Evolutionary conservation across 129 eudicot genomes (phyloP), one percentile per base, ranked within the genome.

Genomic region (Lonicera japonica): DNA sequence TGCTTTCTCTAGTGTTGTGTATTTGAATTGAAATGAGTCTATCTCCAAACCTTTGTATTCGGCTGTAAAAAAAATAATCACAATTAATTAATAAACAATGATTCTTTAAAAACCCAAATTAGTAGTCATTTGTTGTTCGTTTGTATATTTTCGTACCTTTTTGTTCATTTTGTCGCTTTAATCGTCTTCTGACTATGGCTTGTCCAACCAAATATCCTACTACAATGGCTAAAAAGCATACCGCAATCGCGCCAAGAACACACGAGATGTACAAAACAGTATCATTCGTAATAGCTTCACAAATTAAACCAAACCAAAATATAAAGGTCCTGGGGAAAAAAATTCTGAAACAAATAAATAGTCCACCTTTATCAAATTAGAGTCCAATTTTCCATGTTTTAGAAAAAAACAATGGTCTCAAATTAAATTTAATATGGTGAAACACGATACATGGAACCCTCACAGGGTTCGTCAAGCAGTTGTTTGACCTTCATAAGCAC

Each of bases 151-250:
- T 16, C 5, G 17, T 47, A 64, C 69, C 69, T 15, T 62, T 64
- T 23, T 13, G 46, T 50, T 50, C 13, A 10, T 23, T 25, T 0
- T 16, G 47, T 23, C 39, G 69, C 7, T 25, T 34, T 18, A 34
- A 17, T 51, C 45, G 39, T 18, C 47, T 64, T 6, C 25, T 34
- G 58, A 24, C 29, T 17, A 64, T 48, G 21, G 25, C 24, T 24
- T 11, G n/a, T 14, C 58, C 69, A n/a, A 64, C 41, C 13, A 64
- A 23, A 29, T 48, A 64, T 24, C 69, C 69, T 11, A 64, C 14
- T 36, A 64, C 8, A 2, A 54, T 48, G 8, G 69, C 69, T 46
- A 51, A n/a, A 48, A 51, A 47, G 69, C 69, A 64, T 29, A 64
- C n/a, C 9, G 19, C 57, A 64, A 51, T 15, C 23, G n/a, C 47